Percentiles rank a stretch among this genome's conserved stretches.
These are phyloP conservation scores for Zygoascus meyerae DNA, from an alignment of 1,139 yeast species.

Conservation along the genomic window DNA sequence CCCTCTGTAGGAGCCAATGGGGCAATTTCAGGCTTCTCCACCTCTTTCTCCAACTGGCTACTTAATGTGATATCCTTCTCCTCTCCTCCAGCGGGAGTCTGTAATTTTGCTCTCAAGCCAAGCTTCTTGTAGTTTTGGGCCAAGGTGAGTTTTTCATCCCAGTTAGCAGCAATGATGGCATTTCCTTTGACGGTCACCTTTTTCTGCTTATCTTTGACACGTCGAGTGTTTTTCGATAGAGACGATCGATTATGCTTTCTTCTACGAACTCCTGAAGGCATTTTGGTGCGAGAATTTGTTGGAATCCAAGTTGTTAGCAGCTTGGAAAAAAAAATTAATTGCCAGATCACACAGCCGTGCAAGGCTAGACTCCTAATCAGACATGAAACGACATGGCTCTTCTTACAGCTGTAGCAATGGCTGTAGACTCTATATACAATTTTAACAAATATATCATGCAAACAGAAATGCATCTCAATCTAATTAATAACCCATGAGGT, in stretches of 20 bases:
- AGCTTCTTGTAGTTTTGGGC: constrained; percentile 68
- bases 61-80: constrained; percentile 34
- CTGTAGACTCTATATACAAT: no score
- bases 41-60: constrained; percentile 26
- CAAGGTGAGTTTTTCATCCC: constrained; percentile 81
- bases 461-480: background rate
- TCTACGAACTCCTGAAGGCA: constrained; percentile 55
- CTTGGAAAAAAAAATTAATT: background rate
- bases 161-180: constrained; percentile 79
- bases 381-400: no score
- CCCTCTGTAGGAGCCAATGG: constrained; percentile 65
- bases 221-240: constrained; percentile 60
- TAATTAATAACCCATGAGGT: constrained; percentile 28
- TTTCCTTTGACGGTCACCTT: constrained; percentile 56
- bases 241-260: constrained; percentile 78
- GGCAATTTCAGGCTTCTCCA: constrained; percentile 30
- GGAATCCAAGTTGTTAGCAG: background rate
- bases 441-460: background rate
- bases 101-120: constrained; percentile 66
- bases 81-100: constrained; percentile 45
- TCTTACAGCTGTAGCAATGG: no score
- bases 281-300: background rate
- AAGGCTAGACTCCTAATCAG: no score
- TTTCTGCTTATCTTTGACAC: constrained; percentile 62
- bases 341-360: background rate